A percentile compares a stretch with the other conserved stretches of the same genome.
These are phyloP conservation scores for Microcos paniculata DNA, from an alignment of 345 rosid genomes.

Conservation along the genomic window DNA sequence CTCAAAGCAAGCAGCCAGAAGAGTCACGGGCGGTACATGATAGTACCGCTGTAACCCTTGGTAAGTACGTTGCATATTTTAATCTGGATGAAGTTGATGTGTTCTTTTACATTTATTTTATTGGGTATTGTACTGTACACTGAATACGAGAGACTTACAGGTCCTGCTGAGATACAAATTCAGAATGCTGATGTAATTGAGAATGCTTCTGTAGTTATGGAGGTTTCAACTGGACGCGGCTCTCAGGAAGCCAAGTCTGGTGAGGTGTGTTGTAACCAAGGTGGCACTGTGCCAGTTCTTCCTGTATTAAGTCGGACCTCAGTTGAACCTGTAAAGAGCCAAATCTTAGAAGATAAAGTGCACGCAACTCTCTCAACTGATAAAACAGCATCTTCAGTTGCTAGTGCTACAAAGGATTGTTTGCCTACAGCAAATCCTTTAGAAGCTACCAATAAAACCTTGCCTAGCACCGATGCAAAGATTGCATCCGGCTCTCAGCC, in stretches of 20 bases:
- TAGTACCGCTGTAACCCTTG: slow-evolving; percentile 15
- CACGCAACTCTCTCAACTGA: slow-evolving; percentile 17
- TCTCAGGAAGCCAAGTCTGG: slow-evolving; percentile 43
- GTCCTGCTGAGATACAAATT: slow-evolving; percentile 39
- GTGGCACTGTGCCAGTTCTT: slow-evolving; percentile 22
- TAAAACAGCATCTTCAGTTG: slow-evolving; percentile 23
- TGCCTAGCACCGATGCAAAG: slow-evolving; percentile 11
- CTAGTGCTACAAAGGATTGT: slow-evolving; percentile 14
- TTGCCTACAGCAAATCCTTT: slow-evolving; percentile 19
- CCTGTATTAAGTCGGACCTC: slow-evolving; percentile 30
- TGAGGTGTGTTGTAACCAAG: slow-evolving; percentile 35
- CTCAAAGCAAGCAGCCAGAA: slow-evolving; percentile 20
- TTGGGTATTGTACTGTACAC: slow-evolving; percentile 4
- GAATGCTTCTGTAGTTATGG: slow-evolving; percentile 71
- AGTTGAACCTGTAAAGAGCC: slow-evolving; percentile 30
- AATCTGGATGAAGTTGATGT: slow-evolving; percentile 9
- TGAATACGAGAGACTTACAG: slow-evolving; percentile 26
- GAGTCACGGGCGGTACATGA: slow-evolving; percentile 15
- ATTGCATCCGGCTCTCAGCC: slow-evolving; percentile 28
- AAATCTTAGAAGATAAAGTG: slow-evolving; percentile 27
- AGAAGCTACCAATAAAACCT: slow-evolving; percentile 15
- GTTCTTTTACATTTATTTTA: background rate
- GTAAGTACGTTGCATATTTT: slow-evolving; percentile 25
- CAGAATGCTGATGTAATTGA: slow-evolving; percentile 47
- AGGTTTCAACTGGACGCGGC: slow-evolving; percentile 55